A percentile compares a stretch with the other conserved stretches of the same genome.
These are phyloP conservation scores for Ajuga chamaepitys DNA, from an alignment of 257 asterid species.

Conservation along the genomic window DNA sequence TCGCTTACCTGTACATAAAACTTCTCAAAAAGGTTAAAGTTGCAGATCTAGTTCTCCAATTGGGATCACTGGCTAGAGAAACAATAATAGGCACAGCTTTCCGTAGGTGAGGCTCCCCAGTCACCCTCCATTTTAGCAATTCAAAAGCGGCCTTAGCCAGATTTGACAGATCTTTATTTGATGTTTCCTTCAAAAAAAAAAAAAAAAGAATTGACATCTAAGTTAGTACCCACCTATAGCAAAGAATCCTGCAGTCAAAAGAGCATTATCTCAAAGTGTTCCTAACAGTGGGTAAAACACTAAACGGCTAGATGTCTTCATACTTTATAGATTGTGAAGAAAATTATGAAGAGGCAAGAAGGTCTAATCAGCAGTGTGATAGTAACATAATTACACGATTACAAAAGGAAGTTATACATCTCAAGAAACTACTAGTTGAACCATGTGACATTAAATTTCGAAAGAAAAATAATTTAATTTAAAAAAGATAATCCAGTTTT, in stretches of 20 bases:
- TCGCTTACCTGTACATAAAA: conserved; percentile 86
- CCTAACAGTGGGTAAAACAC: neutral
- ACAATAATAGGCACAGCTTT: conserved; percentile 56
- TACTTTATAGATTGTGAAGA: conserved; percentile 5
- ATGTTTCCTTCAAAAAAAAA: conserved; percentile 64
- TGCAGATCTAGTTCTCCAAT: conserved; percentile 96
- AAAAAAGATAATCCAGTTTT: conserved; percentile 5
- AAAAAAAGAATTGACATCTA: conserved; percentile 11
- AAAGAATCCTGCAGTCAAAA: conserved; percentile 3
- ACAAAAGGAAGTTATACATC: no score
- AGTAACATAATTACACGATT: neutral
- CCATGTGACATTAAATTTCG: neutral
- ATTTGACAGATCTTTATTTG: conserved; percentile 80
- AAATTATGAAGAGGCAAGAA: neutral
- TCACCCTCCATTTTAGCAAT: conserved; percentile 82
- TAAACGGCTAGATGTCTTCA: neutral
- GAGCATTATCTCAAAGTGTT: neutral
- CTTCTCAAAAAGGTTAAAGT: conserved; percentile 85
- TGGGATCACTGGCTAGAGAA: conserved; percentile 68
- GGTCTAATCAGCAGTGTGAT: conserved; percentile 6
- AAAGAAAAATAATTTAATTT: neutral
- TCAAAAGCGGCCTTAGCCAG: conserved; percentile 93
- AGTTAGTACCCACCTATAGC: conserved; percentile 6
- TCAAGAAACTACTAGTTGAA: neutral
- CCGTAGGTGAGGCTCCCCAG: conserved; percentile 56